Percentiles rank a stretch among this genome's conserved stretches.
phyloP scores from a whole-genome alignment of 1,284 basidiomycete genomes.

The Malassezia vespertilionis region DNA sequence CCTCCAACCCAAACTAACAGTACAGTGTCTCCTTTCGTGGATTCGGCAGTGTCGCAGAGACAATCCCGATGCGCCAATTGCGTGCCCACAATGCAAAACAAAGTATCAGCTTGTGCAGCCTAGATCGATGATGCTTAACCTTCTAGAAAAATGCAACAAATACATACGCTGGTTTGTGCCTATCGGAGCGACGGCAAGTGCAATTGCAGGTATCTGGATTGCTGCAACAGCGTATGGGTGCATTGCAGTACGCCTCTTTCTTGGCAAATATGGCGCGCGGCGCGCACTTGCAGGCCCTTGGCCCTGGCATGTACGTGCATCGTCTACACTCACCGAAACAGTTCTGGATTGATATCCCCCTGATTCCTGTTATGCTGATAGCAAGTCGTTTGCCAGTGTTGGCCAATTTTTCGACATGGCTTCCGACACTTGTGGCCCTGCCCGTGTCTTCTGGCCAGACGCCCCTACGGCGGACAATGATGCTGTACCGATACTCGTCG shows the following conservation, averaged over 20 bases:
- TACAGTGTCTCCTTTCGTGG: conserved; percentile 16
- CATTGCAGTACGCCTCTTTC: conserved; percentile 11
- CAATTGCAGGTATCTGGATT: conserved; percentile 6
- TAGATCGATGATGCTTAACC: not conserved
- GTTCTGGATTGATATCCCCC: conserved; percentile 40
- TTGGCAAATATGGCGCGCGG: conserved; percentile 6
- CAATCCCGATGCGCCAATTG: conserved; percentile 2
- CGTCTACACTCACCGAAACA: conserved; percentile 25
- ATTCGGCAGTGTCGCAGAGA: conserved; percentile 9
- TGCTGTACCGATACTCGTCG: conserved; percentile 16
- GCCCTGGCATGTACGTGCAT: conserved; percentile 19
- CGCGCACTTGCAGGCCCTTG: conserved; percentile 3
- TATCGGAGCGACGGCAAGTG: not conserved
- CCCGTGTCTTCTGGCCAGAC: conserved; percentile 21
- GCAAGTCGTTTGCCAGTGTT: conserved; percentile 29
- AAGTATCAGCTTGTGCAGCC: conserved; percentile 11
- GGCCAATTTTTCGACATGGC: conserved; percentile 32
- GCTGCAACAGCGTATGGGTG: conserved; percentile 15
- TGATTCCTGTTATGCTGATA: conserved; percentile 40
- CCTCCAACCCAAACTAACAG: not conserved
- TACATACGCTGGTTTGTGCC: not conserved
- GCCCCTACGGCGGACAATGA: conserved; percentile 10
- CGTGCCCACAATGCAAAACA: conserved; percentile 13
- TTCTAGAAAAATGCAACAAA: not conserved
- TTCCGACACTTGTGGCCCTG: conserved; percentile 29